Evolutionary conservation across 140 eudicot species (phyloP).

Genomic region (Flaveria floridana): DNA sequence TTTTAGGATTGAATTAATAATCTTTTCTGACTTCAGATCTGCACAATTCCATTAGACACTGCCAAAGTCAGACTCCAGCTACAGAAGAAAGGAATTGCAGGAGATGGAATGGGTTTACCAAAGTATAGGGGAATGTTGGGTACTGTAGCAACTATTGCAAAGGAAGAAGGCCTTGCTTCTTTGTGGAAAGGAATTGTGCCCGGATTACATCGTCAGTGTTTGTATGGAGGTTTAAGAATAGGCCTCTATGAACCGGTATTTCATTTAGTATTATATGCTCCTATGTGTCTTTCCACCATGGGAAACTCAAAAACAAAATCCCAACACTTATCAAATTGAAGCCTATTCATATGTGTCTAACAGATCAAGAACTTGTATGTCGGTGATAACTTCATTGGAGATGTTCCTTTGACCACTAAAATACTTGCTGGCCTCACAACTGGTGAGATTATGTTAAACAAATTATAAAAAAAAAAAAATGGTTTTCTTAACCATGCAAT

Average conservation of each 20-base stretch:
- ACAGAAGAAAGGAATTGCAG: conserved; percentile 68
- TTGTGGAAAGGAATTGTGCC: conserved; percentile 97
- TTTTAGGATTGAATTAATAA: too few species aligned
- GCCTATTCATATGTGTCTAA: conserved; percentile 11
- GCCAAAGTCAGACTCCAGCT: conserved; percentile 97
- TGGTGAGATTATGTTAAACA: conserved; percentile 47
- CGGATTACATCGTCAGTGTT: conserved; percentile 89
- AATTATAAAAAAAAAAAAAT: not conserved
- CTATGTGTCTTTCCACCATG: not conserved
- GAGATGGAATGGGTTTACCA: conserved; percentile 63
- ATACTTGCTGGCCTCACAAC: conserved; percentile 92
- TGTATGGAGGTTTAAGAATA: conserved; percentile 86
- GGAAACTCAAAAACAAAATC: too few species aligned
- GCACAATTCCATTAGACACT: conserved; percentile 88
- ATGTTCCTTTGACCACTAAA: conserved; percentile 82
- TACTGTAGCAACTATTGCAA: conserved; percentile 87
- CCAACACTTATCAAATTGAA: not conserved
- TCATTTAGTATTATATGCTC: not conserved
- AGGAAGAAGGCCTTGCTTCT: conserved; percentile 87
- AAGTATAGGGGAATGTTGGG: conserved; percentile 84
- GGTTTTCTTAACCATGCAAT: not conserved
- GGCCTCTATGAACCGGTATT: conserved; percentile 90
- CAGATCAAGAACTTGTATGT: conserved; percentile 85
- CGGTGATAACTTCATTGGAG: conserved; percentile 80
- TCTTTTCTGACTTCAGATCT: conserved; percentile 41